Conservation (phyloP, 2,329 filamentous ascomycete species). For the Cercospora sp. region DNA sequence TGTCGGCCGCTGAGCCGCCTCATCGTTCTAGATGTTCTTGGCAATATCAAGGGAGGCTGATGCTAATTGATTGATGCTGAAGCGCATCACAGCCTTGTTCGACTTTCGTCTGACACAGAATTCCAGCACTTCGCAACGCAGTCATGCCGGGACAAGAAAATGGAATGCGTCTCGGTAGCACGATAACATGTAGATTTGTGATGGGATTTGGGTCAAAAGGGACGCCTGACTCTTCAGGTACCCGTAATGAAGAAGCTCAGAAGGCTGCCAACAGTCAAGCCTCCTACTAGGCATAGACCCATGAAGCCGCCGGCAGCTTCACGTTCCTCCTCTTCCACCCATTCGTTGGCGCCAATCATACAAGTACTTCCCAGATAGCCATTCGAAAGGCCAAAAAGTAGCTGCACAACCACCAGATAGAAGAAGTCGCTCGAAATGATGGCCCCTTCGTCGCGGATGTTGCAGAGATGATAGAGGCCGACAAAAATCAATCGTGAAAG, state of each 20-base stretch:
- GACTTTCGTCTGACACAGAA: neutral
- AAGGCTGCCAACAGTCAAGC: conserved; percentile 81
- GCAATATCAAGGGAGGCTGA: neutral
- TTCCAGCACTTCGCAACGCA: neutral
- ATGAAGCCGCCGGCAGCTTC: conserved; percentile 93
- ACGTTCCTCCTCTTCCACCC: conserved; percentile 77
- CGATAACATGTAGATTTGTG: neutral
- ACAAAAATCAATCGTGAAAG: conserved; percentile 69
- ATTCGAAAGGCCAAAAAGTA: conserved; percentile 80
- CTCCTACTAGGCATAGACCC: conserved; percentile 83
- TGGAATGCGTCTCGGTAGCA: neutral
- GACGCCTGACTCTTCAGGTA: conserved; percentile 19
- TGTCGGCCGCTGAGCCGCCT: neutral
- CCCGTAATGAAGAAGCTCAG: conserved; percentile 74
- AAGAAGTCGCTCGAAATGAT: conserved; percentile 78
- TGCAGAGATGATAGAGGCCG: conserved; percentile 87
- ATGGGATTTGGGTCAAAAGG: neutral
- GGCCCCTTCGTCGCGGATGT: conserved; percentile 75
- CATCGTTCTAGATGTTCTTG: neutral
- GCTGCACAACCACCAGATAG: conserved; percentile 80
- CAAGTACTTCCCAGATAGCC: conserved; percentile 83
- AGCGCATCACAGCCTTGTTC: neutral
- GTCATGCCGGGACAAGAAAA: neutral
- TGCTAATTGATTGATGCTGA: neutral
- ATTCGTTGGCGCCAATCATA: conserved; percentile 87